Evolutionary conservation across 2,329 filamentous ascomycete genomes (phyloP).

Genomic region (Fusarium proliferatum): DNA sequence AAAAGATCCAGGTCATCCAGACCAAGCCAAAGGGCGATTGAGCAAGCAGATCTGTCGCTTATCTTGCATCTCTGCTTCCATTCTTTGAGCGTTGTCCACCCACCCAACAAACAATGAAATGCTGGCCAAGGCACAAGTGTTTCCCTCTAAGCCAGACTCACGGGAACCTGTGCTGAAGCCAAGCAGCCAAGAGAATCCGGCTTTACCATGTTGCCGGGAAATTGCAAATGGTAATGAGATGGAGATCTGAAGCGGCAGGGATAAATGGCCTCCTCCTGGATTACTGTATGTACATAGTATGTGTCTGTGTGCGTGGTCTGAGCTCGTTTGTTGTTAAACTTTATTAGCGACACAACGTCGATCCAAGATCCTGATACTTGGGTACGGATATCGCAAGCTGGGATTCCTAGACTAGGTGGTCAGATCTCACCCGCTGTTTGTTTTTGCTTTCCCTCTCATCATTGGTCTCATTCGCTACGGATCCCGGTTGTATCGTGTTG

Average conservation of each 20-base stretch:
- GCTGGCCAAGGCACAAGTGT: not conserved
- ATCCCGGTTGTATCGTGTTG: not conserved
- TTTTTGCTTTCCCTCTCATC: not conserved
- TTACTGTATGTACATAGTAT: not conserved
- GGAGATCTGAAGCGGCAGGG: conserved; percentile 1
- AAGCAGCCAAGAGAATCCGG: not conserved
- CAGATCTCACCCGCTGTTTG: conserved; percentile 1
- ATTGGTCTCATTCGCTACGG: not conserved
- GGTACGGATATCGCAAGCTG: not conserved
- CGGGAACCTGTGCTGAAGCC: not conserved
- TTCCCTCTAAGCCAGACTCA: conserved; percentile 5
- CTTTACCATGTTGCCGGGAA: conserved; percentile 18
- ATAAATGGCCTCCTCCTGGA: not conserved
- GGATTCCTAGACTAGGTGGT: not conserved
- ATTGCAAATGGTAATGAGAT: conserved; percentile 12
- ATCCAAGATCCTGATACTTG: conserved; percentile 11
- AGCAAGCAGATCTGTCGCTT: not conserved
- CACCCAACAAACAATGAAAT: not conserved
- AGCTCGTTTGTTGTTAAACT: not conserved
- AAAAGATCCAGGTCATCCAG: conserved; percentile 9
- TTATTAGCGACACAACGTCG: conserved; percentile 13
- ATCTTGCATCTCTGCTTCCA: not conserved
- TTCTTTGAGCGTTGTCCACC: not conserved
- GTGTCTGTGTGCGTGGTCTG: not conserved
- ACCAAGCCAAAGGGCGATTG: not conserved